These are phyloP conservation scores for Multifurca ochricompacta DNA, from an alignment of 768 basidiomycete genomes.

Conservation along the genomic window DNA sequence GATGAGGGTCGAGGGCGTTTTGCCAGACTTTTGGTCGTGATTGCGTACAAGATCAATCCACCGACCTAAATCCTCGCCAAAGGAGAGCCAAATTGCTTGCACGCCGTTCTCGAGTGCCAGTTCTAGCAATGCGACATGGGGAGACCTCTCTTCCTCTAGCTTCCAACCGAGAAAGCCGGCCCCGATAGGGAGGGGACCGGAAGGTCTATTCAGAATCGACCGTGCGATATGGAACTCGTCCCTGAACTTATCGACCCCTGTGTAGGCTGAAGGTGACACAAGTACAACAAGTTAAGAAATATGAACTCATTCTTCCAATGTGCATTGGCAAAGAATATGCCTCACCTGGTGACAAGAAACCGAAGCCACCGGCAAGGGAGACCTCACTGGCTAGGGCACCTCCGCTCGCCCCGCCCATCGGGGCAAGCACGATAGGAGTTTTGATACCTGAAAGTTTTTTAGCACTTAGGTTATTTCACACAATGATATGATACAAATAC, in stretches of 20 bases:
- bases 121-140: conserved; percentile 37
- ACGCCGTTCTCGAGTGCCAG: conserved; percentile 48
- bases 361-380: conserved; percentile 63
- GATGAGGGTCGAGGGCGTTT: conserved; percentile 40
- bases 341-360: conserved; percentile 61
- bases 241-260: conserved; percentile 36
- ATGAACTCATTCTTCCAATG: background rate
- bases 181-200: conserved; percentile 45
- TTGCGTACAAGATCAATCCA: conserved; percentile 60
- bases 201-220: conserved; percentile 29
- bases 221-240: conserved; percentile 50
- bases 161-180: conserved; percentile 72
- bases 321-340: background rate
- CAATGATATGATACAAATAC: conserved; percentile 12
- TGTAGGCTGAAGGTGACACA: conserved; percentile 36
- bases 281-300: too few relatives aligned
- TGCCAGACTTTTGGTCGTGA: conserved; percentile 38
- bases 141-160: conserved; percentile 42
- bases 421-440: conserved; percentile 53
- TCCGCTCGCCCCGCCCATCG: conserved; percentile 68
- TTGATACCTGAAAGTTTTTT: conserved; percentile 35
- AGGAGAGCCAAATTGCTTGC: conserved; percentile 68
- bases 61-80: conserved; percentile 46
- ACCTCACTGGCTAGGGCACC: conserved; percentile 46
- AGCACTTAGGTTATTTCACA: conserved; percentile 2